phyloP scores from a whole-genome alignment of 2,329 filamentous ascomycete species.

The Hypomyces perniciosus region DNA sequence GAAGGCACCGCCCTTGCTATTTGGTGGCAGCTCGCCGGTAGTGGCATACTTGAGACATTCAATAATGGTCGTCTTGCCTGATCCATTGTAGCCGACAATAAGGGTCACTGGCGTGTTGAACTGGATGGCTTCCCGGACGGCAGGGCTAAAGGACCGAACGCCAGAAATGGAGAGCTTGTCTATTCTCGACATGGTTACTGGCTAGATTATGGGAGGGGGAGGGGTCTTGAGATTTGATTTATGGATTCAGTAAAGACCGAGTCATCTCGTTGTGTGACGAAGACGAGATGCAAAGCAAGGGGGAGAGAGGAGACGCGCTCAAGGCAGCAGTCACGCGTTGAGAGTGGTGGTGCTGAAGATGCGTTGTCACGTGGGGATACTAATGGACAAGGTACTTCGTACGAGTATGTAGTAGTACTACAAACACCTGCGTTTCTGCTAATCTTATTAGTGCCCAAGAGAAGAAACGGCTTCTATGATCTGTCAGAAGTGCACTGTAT shows the following conservation, averaged over 20 bases:
- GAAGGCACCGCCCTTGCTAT: slow-evolving; percentile 85
- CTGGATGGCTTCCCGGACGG: slow-evolving; percentile 68
- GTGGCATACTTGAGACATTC: slow-evolving; percentile 98
- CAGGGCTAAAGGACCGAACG: slow-evolving; percentile 77
- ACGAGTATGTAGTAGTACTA: too few relatives aligned
- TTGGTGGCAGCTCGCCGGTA: slow-evolving; percentile 86
- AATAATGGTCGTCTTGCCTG: slow-evolving; percentile 97
- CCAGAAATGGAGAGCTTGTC: slow-evolving; percentile 85
- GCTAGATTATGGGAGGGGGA: slow-evolving; percentile 13
- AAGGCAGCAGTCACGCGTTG: slow-evolving; percentile 16
- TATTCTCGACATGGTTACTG: slow-evolving; percentile 62
- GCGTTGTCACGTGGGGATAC: slow-evolving; percentile 17
- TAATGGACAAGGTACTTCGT: too few relatives aligned
- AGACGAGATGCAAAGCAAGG: neutral
- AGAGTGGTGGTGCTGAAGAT: slow-evolving; percentile 9
- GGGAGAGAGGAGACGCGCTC: slow-evolving; percentile 6
- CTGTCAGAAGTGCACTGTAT: too few relatives aligned
- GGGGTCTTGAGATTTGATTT: neutral
- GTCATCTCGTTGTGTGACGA: neutral
- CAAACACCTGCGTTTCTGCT: too few relatives aligned
- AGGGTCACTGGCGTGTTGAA: slow-evolving; percentile 90
- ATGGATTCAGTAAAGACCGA: neutral
- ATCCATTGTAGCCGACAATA: slow-evolving; percentile 96
- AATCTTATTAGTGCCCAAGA: too few relatives aligned
- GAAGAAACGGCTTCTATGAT: too few relatives aligned